Conservation (phyloP, 2,329 filamentous ascomycete genomes). For the Colletotrichum phormii region DNA sequence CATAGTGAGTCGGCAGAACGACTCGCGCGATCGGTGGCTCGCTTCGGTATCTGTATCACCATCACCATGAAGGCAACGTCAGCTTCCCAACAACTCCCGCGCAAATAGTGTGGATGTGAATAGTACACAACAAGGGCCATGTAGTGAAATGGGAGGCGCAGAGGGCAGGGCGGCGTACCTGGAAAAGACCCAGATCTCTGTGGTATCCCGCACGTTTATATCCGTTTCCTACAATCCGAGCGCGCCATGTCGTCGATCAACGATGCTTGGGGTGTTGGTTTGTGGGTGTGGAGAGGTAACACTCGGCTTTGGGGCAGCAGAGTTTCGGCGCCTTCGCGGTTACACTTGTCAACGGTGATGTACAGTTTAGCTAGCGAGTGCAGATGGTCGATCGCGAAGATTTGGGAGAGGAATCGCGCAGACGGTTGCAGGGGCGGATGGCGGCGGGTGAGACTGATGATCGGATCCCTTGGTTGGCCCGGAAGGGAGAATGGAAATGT, state of each 20-base stretch:
- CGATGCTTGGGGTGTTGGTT: slow-evolving; percentile 12
- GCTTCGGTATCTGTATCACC: slow-evolving; percentile 31
- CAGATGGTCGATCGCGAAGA: neutral
- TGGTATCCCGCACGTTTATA: slow-evolving; percentile 35
- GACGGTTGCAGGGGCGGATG: neutral
- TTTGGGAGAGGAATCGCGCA: neutral
- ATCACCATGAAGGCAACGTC: slow-evolving; percentile 1
- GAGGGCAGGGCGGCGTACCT: slow-evolving; percentile 17
- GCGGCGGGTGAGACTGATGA: slow-evolving; percentile 2
- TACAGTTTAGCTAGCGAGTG: slow-evolving; percentile 1
- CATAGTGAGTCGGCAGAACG: slow-evolving; percentile 56
- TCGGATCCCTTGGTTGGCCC: slow-evolving; percentile 27
- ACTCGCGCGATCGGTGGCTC: slow-evolving; percentile 14
- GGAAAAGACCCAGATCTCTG: slow-evolving; percentile 32
- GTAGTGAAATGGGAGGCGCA: slow-evolving; percentile 9
- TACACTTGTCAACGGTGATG: neutral
- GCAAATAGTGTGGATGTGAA: slow-evolving; percentile 1
- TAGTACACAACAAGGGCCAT: neutral
- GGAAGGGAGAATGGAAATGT: slow-evolving; percentile 1
- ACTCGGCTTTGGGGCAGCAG: slow-evolving; percentile 25
- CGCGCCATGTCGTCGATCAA: slow-evolving; percentile 33
- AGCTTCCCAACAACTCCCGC: slow-evolving; percentile 12
- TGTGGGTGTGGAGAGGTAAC: slow-evolving; percentile 9
- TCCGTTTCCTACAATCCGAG: slow-evolving; percentile 35
- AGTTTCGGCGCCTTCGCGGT: slow-evolving; percentile 34